Evolutionary conservation across 2,329 filamentous ascomycete species (phyloP), one percentile per base, ranked within the genome.

Genomic region (Herpotrichia juniperi): DNA sequence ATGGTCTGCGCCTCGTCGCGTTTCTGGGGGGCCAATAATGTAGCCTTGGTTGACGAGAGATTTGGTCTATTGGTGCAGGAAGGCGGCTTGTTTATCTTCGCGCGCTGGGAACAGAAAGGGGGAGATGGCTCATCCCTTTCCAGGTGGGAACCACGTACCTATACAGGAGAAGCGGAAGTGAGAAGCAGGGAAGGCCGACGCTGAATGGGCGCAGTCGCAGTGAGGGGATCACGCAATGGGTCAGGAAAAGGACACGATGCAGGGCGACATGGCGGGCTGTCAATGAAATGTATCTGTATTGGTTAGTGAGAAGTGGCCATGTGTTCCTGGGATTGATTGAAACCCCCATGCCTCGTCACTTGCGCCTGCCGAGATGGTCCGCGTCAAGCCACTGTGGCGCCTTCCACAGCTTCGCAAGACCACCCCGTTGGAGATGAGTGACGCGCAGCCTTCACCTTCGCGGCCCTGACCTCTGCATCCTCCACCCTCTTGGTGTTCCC

Each of bases 141-240:
- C 50, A 56, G 42, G 47, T 43, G 40, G 47, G 14, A 25, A 40
- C 43, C 35, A 65, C 69, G 60, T 66, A 73, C 69, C 67, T 71
- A 59, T 70, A 72, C 63, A 67, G 53, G 48, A 61, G 63, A 71
- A 69, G 58, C 48, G 54, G 56, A 63, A 53, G 28, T 8, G 34
- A 48, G 28, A 25, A 42, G 42, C 47, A 26, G 30, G 11, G 37
- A 53, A 51, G 42, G 46, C 42, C 5, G 25, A 28, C 34, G 52
- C 50, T 48, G 48, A 46, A 54, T 45, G 43, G 51, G 30, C 31
- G 21, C 22, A 48, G 25, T 50, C 35, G 48, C 39, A 42, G 37
- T 26, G 53, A 51, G 49, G 56, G 43, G 40, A 34, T 19, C 45
- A 42, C 58, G 53, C 56, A 50, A 52, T 35, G 46, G 49, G 53